Percentiles rank a stretch among this genome's conserved stretches.
Evolutionary conservation across 2,329 filamentous ascomycete genomes (phyloP).

Genomic region (Mycosphaerella sp.): DNA sequence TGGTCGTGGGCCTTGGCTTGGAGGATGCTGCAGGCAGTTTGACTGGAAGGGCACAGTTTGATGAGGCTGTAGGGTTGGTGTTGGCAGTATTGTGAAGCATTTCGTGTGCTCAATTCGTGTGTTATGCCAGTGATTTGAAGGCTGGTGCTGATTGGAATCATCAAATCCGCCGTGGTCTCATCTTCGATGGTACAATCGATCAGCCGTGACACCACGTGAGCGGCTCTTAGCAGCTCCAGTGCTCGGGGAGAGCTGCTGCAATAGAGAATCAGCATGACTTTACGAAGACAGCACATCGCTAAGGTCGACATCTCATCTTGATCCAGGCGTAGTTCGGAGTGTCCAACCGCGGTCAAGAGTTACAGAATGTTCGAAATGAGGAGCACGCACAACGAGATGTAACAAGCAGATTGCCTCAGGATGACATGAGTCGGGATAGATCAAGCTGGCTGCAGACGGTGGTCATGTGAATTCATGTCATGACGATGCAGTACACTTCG

Average conservation of each 20-base stretch:
- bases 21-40: slow-evolving; percentile 34
- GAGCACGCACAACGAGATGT: too few relatives aligned
- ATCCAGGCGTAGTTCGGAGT: too few relatives aligned
- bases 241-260: too few relatives aligned
- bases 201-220: too few relatives aligned
- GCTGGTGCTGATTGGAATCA: background rate
- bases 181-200: too few relatives aligned
- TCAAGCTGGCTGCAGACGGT: background rate
- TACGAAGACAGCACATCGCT: too few relatives aligned
- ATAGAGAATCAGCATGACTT: too few relatives aligned
- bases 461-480: background rate
- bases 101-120: background rate
- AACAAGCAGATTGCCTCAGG: background rate
- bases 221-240: too few relatives aligned
- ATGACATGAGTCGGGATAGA: background rate
- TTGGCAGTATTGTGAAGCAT: slow-evolving; percentile 27
- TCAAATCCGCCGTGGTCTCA: background rate
- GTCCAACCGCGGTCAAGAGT: too few relatives aligned
- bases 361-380: too few relatives aligned
- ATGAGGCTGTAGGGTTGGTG: slow-evolving; percentile 33
- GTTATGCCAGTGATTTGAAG: too few relatives aligned
- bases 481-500: background rate
- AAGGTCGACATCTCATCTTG: too few relatives aligned
- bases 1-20: slow-evolving; percentile 55
- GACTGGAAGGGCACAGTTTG: slow-evolving; percentile 38